A percentile compares a stretch with the other conserved stretches of the same genome.
These are phyloP conservation scores for Heterobasidion occidentale DNA, from an alignment of 1,284 basidiomycete species.

Conservation along the genomic window DNA sequence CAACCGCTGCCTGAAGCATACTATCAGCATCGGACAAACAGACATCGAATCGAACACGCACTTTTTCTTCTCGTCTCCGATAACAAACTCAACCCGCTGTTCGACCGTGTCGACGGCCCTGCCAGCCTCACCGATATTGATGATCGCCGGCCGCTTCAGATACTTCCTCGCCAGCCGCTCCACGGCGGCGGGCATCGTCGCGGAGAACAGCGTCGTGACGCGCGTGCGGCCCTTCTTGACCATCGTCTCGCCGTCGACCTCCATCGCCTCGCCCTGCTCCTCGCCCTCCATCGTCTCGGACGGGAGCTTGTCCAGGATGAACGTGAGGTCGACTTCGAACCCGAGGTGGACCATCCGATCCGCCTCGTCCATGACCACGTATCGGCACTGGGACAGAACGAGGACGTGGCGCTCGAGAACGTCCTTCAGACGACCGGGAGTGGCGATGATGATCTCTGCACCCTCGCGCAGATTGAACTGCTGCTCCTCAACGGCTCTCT, in stretches of 20 bases:
- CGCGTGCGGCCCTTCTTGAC: conserved; percentile 72
- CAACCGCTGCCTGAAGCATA: conserved; percentile 55
- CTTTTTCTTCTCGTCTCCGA: conserved; percentile 93
- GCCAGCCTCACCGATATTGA: conserved; percentile 96
- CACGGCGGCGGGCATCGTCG: conserved; percentile 96
- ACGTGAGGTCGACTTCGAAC: conserved; percentile 91
- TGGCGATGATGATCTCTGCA: conserved; percentile 97
- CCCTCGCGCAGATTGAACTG: conserved; percentile 94
- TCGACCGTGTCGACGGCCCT: conserved; percentile 98
- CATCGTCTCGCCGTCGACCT: conserved; percentile 55
- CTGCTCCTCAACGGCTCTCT: conserved; percentile 91
- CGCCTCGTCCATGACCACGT: conserved; percentile 99
- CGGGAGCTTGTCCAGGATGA: conserved; percentile 92
- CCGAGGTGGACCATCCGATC: conserved; percentile 98
- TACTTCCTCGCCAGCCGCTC: conserved; percentile 94
- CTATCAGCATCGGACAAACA: conserved; percentile 4
- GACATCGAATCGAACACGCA: conserved; percentile 27
- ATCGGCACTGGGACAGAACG: conserved; percentile 93
- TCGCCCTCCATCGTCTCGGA: conserved; percentile 83
- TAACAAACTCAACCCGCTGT: conserved; percentile 91
- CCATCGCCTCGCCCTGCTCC: conserved; percentile 56
- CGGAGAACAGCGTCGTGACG: conserved; percentile 92
- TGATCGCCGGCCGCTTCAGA: conserved; percentile 85
- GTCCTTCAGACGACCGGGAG: conserved; percentile 95
- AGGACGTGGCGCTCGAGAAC: conserved; percentile 94